A percentile compares a stretch with the other conserved stretches of the same genome.
Evolutionary conservation across 2,329 filamentous ascomycete genomes (phyloP).

Genomic region (Phyllosticta citribraziliensis): DNA sequence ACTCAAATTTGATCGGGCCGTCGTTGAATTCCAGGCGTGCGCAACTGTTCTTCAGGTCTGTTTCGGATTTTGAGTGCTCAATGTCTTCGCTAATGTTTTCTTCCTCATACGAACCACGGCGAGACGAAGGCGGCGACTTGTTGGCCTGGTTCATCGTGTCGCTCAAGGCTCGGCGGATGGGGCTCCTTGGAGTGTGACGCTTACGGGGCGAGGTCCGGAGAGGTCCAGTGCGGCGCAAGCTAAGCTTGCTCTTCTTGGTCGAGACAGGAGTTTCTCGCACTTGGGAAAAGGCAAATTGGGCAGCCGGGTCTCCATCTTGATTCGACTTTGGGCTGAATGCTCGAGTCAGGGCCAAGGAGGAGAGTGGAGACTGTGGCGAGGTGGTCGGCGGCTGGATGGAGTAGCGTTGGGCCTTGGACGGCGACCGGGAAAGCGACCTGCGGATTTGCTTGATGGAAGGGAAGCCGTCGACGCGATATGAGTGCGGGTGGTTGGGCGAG

Average conservation of each 20-base stretch:
- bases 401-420: conserved; percentile 68
- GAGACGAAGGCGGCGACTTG: conserved; percentile 44
- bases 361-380: conserved; percentile 32
- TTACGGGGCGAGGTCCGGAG: conserved; percentile 52
- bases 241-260: conserved; percentile 49
- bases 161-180: conserved; percentile 66
- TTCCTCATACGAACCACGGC: conserved; percentile 39
- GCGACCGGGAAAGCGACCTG: conserved; percentile 85
- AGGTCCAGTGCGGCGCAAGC: conserved; percentile 38
- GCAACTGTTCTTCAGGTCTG: conserved; percentile 27
- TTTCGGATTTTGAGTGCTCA: conserved; percentile 24
- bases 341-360: conserved; percentile 34
- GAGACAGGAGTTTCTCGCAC: conserved; percentile 47
- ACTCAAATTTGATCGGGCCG: conserved; percentile 39
- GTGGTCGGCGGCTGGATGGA: conserved; percentile 45
- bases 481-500: conserved; percentile 62
- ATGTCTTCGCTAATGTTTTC: conserved; percentile 24
- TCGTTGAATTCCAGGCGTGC: conserved; percentile 29
- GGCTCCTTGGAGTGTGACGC: conserved; percentile 64
- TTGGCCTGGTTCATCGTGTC: conserved; percentile 64
- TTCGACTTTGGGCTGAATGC: conserved; percentile 33
- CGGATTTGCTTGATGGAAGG: conserved; percentile 73
- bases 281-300: conserved; percentile 50
- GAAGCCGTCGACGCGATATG: conserved; percentile 72
- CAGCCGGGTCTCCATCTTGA: conserved; percentile 40